Evolutionary conservation across 352 stramenopile genomes (phyloP), one percentile per base, ranked within the genome.

Genomic region (Blastocystis sp.): DNA sequence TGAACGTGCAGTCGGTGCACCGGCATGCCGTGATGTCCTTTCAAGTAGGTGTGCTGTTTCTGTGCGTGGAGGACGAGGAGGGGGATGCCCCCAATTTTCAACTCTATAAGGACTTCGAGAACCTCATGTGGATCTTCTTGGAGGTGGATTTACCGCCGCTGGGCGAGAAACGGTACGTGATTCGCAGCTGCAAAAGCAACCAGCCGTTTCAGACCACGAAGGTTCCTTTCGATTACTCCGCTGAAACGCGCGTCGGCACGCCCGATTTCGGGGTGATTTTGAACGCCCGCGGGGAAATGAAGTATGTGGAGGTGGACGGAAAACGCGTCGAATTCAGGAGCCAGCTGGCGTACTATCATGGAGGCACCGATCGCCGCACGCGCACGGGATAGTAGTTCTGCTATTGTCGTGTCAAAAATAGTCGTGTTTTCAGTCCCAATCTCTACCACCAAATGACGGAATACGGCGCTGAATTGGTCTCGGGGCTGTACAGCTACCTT

Each of bases 1-100:
- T 45, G 19, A 79, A 79, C 48, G 19, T 62, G 28, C 69, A 79
- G 28, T 60, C 69, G 28, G 43, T 64, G 17, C 17, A 34, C n/a
- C 45, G 45, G 19, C n/a, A 24, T 21, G 24, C 34, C 6, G 28
- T 79, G 3, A 34, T 79, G 3, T 64, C n/a, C 21, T 62, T 79
- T 64, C 40, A 34, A 11, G 42, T 79, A 38, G 43, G 24, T 42
- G 45, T 57, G 7, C 40, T 43, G n/a, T 14, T 38, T 3, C 42
- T 79, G 11, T 79, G 69, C n/a, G 42, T 62, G 7, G n/a, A 64
- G 7, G 45, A 59, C 21, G 48, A 79, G 43, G 59, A 21, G 40
- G 42, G 57, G n/a, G 17, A 60, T 1, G 11, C 28, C 19, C 45
- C 61, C 9, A 4, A 3, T 9, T 62, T 64, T 17, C 69, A 79